A percentile compares a stretch with the other conserved stretches of the same genome.
Evolutionary conservation across 2,329 filamentous ascomycete species (phyloP).

Genomic region (Fusarium solani-melongenae): DNA sequence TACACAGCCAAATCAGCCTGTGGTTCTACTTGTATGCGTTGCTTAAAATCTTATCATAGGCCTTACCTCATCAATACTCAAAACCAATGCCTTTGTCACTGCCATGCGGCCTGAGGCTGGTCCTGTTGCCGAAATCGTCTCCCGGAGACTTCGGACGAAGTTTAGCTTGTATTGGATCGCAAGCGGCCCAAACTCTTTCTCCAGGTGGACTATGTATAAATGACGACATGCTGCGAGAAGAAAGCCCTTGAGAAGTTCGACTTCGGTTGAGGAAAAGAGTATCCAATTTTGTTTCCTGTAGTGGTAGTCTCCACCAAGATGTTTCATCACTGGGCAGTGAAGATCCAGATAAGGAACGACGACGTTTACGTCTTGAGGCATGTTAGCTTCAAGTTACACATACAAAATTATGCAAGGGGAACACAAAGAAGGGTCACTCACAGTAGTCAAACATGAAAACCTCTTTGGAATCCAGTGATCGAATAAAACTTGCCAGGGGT

Average conservation of each 20-base stretch:
- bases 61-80: slow-evolving; percentile 23
- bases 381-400: not conserved
- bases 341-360: slow-evolving; percentile 11
- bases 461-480: slow-evolving; percentile 6
- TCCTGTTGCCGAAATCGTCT: not conserved
- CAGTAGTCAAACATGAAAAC: slow-evolving; percentile 24
- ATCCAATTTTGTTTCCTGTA: slow-evolving; percentile 17
- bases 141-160: slow-evolving; percentile 7
- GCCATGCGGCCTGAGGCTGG: not conserved
- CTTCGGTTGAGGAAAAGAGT: slow-evolving; percentile 12
- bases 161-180: slow-evolving; percentile 24
- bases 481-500: slow-evolving; percentile 22
- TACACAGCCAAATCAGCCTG: not conserved
- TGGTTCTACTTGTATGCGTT: not conserved
- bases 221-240: slow-evolving; percentile 20
- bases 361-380: slow-evolving; percentile 1
- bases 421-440: not conserved
- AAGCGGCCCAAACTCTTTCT: slow-evolving; percentile 1
- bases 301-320: not conserved
- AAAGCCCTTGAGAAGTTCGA: slow-evolving; percentile 19
- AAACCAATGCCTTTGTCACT: slow-evolving; percentile 13
- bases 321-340: slow-evolving; percentile 16
- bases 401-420: not conserved
- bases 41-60: no score
- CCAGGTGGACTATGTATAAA: not conserved